Percentiles rank a stretch among this genome's conserved stretches.
Evolutionary conservation across 2,329 filamentous ascomycete species (phyloP).

Genomic region (Fusarium luffae): DNA sequence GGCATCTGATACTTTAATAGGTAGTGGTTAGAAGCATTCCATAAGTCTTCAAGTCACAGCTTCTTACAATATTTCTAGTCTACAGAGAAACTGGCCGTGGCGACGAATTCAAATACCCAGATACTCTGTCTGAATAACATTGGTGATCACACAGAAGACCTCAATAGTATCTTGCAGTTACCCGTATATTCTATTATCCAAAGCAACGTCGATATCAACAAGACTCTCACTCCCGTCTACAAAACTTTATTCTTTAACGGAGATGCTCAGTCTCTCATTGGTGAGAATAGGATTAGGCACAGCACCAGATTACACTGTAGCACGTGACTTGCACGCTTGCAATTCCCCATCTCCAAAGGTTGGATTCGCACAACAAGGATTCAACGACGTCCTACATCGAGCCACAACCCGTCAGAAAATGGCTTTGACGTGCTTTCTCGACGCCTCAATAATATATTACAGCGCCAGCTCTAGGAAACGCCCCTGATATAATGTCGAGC

Average conservation of each 20-base stretch:
- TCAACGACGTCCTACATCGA: slow-evolving; percentile 39
- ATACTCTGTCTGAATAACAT: neutral
- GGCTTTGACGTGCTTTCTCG: slow-evolving; percentile 17
- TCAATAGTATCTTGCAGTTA: neutral
- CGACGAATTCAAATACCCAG: neutral
- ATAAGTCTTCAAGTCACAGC: neutral
- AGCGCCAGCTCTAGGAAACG: neutral
- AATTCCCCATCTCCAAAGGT: slow-evolving; percentile 17
- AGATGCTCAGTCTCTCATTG: neutral
- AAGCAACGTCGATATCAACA: neutral
- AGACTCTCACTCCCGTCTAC: neutral
- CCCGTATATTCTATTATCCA: neutral
- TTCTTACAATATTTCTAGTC: neutral
- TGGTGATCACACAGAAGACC: neutral
- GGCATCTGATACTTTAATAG: neutral
- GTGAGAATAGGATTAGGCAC: neutral
- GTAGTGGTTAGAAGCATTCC: neutral
- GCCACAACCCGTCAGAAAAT: slow-evolving; percentile 31
- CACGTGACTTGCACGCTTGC: slow-evolving; percentile 37
- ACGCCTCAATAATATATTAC: slow-evolving; percentile 11
- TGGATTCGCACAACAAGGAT: slow-evolving; percentile 41
- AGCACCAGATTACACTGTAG: neutral
- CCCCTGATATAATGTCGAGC: slow-evolving; percentile 5
- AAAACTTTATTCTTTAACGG: neutral
- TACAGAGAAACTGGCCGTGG: neutral